These are phyloP conservation scores for Bremia lactucae DNA, from an alignment of 352 stramenopile species.

Conservation along the genomic window DNA sequence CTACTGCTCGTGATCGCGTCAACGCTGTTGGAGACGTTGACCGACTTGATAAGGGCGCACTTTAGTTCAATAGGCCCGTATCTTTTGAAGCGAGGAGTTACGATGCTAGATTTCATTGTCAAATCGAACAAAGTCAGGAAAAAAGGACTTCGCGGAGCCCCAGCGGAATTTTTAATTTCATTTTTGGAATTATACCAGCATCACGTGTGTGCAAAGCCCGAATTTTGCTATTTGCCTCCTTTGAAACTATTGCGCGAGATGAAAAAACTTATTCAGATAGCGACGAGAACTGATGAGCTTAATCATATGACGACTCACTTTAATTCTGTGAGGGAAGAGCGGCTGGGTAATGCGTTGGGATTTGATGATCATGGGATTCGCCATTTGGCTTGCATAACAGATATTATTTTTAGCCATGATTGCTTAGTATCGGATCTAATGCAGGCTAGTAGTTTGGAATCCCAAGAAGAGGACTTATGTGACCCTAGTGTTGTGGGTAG, in stretches of 20 bases:
- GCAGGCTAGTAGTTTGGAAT: conserved; percentile 2
- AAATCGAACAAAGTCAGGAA: conserved; percentile 40
- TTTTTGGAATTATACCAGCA: conserved; percentile 49
- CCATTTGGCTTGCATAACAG: conserved; percentile 38
- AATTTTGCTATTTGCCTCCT: conserved; percentile 25
- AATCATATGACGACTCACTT: conserved; percentile 31
- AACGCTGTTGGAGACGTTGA: conserved; percentile 43
- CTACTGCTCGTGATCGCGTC: conserved; percentile 31
- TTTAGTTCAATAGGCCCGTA: conserved; percentile 32
- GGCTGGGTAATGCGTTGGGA: conserved; percentile 17
- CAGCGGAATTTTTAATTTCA: conserved; percentile 47
- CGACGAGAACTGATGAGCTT: conserved; percentile 35
- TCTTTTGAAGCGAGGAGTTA: conserved; percentile 28
- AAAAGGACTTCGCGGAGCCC: conserved; percentile 20
- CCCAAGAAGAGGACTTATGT: conserved; percentile 11
- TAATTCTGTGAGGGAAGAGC: conserved; percentile 21
- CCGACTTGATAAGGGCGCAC: conserved; percentile 31
- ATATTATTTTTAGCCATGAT: conserved; percentile 51
- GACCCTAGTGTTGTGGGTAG: conserved; percentile 13
- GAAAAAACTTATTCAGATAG: conserved; percentile 26
- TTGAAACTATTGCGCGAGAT: conserved; percentile 29
- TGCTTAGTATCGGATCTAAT: conserved; percentile 24
- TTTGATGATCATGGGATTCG: conserved; percentile 34
- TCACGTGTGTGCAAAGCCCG: conserved; percentile 24
- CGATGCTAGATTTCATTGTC: conserved; percentile 53